Percentiles rank a stretch among this genome's conserved stretches.
Evolutionary conservation across 306 rosid genomes (phyloP).

Genomic region (Fragaria ananassa): DNA sequence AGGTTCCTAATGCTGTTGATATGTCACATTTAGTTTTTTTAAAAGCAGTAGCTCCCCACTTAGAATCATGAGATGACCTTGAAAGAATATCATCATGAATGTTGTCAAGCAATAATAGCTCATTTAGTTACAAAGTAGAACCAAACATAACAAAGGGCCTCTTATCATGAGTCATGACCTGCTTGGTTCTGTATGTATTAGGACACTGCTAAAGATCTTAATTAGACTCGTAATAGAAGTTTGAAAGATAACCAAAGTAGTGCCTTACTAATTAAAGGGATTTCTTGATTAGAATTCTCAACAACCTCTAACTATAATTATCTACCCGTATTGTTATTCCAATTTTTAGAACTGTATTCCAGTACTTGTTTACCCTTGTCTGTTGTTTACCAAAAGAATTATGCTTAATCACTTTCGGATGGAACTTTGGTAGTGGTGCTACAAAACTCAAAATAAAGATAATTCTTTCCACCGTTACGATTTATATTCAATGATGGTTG

Average conservation of each 20-base stretch:
- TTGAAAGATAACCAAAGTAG: background rate
- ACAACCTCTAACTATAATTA: background rate
- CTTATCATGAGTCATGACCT: background rate
- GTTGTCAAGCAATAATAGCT: constrained; percentile 17
- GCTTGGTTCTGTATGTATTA: background rate
- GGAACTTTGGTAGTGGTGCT: no score
- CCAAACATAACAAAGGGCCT: constrained; percentile 19
- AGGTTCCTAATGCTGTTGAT: constrained; percentile 29
- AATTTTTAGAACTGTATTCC: no score
- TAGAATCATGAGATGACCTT: constrained; percentile 35
- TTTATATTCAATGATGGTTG: no score
- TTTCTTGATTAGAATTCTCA: constrained; percentile 24
- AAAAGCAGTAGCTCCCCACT: constrained; percentile 25
- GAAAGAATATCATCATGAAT: constrained; percentile 17
- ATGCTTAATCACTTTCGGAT: no score
- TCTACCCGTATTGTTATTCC: background rate
- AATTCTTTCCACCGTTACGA: no score
- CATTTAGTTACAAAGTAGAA: constrained; percentile 16
- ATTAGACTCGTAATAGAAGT: background rate
- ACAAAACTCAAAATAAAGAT: no score
- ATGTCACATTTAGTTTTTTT: constrained; percentile 32
- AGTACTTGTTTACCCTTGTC: no score
- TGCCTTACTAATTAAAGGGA: background rate
- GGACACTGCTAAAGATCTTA: background rate
- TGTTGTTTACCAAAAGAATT: no score